A percentile compares a stretch with the other conserved stretches of the same genome.
These are phyloP conservation scores for Terfezia claveryi DNA, from an alignment of 495 filamentous ascomycete genomes.

Conservation along the genomic window DNA sequence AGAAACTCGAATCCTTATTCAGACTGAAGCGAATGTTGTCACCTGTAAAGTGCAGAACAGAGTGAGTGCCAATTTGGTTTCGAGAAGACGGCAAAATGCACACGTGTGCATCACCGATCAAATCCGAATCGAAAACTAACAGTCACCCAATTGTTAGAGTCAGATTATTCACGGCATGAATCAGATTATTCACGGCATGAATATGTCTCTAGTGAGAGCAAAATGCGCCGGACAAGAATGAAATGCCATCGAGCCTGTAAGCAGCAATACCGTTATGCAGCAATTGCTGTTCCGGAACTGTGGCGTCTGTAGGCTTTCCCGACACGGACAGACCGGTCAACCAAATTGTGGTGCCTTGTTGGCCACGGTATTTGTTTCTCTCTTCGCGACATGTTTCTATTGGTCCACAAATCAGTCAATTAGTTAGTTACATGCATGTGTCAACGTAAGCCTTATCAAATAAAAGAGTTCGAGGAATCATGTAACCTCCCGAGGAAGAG, in stretches of 20 bases:
- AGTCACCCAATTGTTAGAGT: too few species aligned
- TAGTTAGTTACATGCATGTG: background rate
- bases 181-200: too few species aligned
- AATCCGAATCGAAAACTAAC: too few species aligned
- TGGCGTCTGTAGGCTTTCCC: conserved; percentile 89
- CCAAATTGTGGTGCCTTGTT: conserved; percentile 89
- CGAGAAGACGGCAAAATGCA: too few species aligned
- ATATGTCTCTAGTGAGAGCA: too few species aligned
- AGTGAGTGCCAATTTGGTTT: too few species aligned
- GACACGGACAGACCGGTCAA: conserved; percentile 89
- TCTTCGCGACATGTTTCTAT: conserved; percentile 77
- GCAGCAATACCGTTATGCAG: conserved; percentile 60
- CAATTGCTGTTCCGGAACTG: conserved; percentile 85
- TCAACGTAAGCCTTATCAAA: background rate
- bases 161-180: too few species aligned
- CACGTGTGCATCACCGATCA: too few species aligned
- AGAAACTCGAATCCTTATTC: conserved; percentile 93
- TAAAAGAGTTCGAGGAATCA: background rate
- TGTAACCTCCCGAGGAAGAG: conserved; percentile 1
- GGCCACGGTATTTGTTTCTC: conserved; percentile 56
- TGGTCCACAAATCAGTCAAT: background rate
- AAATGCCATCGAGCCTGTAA: conserved; percentile 62
- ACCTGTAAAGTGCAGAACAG: conserved; percentile 18
- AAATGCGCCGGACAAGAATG: too few species aligned
- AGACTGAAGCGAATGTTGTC: conserved; percentile 97